Conservation (phyloP, 805 yeast species). For the Kazachstania taianensis region DNA sequence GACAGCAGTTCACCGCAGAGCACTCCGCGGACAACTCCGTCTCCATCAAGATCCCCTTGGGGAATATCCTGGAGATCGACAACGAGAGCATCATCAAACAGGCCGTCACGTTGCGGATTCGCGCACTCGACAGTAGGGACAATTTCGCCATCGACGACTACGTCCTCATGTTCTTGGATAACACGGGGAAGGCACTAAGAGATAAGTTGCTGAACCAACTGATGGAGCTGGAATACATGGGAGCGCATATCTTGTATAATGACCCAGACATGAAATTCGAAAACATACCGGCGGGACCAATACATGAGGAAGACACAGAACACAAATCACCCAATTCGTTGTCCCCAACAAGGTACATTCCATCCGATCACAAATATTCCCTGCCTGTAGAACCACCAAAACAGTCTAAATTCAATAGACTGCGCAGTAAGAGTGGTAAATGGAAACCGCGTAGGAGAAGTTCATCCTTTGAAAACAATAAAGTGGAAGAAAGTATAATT, state of each 20-base stretch:
- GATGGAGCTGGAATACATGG: constrained; percentile 6
- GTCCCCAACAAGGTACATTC: not conserved
- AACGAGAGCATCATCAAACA: constrained; percentile 45
- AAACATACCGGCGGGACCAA: not conserved
- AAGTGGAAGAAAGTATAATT: constrained; percentile 9
- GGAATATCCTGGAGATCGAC: constrained; percentile 53
- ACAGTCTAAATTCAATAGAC: constrained; percentile 1
- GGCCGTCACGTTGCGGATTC: constrained; percentile 48
- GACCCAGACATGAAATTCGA: not conserved
- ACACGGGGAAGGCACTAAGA: constrained; percentile 34
- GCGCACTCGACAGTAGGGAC: constrained; percentile 46
- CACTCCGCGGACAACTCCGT: constrained; percentile 59
- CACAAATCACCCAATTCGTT: not conserved
- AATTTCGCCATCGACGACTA: constrained; percentile 56
- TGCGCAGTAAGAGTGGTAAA: constrained; percentile 7
- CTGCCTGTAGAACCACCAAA: not conserved
- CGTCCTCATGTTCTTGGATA: constrained; percentile 55
- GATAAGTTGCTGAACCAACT: constrained; percentile 30
- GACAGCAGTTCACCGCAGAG: constrained; percentile 64
- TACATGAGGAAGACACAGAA: not conserved
- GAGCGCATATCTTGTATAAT: constrained; percentile 4
- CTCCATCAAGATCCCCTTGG: constrained; percentile 65
- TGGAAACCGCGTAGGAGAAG: constrained; percentile 5
- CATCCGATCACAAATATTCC: not conserved
- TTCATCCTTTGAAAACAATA: not conserved